phyloP scores from a whole-genome alignment of 495 filamentous ascomycete species.

The Melanomma pulvis-pyrius region DNA sequence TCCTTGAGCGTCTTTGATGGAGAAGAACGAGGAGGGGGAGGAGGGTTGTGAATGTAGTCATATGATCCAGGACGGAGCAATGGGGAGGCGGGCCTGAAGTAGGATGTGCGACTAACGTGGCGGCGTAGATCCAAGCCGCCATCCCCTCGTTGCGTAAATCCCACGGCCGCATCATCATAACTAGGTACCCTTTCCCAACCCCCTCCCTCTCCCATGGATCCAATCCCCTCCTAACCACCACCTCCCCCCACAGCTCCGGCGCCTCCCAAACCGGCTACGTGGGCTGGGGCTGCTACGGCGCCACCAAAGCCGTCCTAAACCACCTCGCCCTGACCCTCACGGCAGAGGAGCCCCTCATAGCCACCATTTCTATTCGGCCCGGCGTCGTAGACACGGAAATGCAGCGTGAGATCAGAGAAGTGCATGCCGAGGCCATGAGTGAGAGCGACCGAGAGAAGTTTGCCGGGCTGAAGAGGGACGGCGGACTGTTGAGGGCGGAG shows the following conservation, averaged over 20 bases:
- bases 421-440: conserved; percentile 67
- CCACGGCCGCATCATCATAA: conserved; percentile 45
- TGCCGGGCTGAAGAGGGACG: conserved; percentile 63
- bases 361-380: conserved; percentile 70
- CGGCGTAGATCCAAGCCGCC: conserved; percentile 66
- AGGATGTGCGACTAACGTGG: background rate
- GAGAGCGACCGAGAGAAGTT: conserved; percentile 70
- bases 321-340: conserved; percentile 73
- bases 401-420: conserved; percentile 79
- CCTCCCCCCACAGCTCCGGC: background rate
- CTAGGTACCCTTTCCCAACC: background rate
- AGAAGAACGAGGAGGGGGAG: background rate
- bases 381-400: conserved; percentile 93
- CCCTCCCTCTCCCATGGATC: conserved; percentile 40
- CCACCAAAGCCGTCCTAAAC: conserved; percentile 87
- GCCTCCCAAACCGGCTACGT: conserved; percentile 66
- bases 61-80: background rate
- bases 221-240: background rate
- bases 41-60: background rate
- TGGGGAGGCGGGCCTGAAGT: background rate
- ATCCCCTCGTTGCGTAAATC: conserved; percentile 69
- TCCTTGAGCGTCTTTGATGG: background rate
- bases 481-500: conserved; percentile 75
- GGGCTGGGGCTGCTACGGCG: conserved; percentile 80
- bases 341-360: conserved; percentile 78